These are phyloP conservation scores for Phytophthora sp. DNA, from an alignment of 352 stramenopile genomes.

Conservation along the genomic window DNA sequence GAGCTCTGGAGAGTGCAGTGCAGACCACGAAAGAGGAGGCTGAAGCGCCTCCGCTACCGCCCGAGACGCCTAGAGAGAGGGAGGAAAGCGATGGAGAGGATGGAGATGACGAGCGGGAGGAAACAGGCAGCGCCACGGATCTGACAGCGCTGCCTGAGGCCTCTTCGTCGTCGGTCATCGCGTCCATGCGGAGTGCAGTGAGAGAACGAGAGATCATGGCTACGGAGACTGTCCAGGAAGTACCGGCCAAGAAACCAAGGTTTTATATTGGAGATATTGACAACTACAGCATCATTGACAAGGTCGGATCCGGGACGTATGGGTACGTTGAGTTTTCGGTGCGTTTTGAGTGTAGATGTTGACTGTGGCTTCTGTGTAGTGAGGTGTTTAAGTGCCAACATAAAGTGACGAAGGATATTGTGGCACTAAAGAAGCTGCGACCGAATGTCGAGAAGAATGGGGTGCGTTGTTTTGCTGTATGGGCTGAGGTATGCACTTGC, in stretches of 20 bases:
- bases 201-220: constrained; percentile 79
- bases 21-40: constrained; percentile 9
- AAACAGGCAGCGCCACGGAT: background rate
- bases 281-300: constrained; percentile 90
- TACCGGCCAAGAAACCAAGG: constrained; percentile 49
- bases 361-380: constrained; percentile 33
- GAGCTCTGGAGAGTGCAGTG: constrained; percentile 23
- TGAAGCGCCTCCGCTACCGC: background rate
- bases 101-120: constrained; percentile 39
- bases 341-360: background rate
- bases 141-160: constrained; percentile 19
- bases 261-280: constrained; percentile 89
- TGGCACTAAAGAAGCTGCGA: constrained; percentile 87
- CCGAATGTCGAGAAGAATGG: constrained; percentile 88
- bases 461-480: constrained; percentile 41
- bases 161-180: constrained; percentile 67
- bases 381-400: constrained; percentile 91
- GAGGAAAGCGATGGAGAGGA: constrained; percentile 39
- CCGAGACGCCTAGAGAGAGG: constrained; percentile 8
- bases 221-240: constrained; percentile 45
- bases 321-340: constrained; percentile 51
- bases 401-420: constrained; percentile 88
- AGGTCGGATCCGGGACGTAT: constrained; percentile 86
- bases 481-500: too few relatives aligned
- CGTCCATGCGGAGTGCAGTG: constrained; percentile 72